phyloP scores from a whole-genome alignment of 148 eudicot species.

The Camellia japonica region DNA sequence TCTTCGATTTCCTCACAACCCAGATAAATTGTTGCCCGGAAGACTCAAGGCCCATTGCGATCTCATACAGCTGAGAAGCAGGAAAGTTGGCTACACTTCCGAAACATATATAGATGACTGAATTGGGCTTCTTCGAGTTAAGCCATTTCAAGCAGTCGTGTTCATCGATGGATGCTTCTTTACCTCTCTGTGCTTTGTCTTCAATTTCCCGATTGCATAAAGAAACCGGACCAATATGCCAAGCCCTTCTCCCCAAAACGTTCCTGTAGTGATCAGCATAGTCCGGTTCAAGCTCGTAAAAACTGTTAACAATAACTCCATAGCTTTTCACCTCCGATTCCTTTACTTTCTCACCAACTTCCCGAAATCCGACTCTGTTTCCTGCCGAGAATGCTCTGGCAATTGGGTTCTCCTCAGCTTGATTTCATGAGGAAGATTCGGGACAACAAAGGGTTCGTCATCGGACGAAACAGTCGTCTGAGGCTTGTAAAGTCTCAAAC shows the following conservation, averaged over 20 bases:
- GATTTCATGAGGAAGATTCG: constrained; percentile 37
- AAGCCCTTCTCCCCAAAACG: constrained; percentile 40
- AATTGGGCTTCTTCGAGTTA: constrained; percentile 41
- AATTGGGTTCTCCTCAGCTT: constrained; percentile 27
- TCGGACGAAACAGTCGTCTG: constrained; percentile 34
- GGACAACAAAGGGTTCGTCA: constrained; percentile 34
- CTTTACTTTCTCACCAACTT: background rate
- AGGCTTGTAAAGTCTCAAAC: constrained; percentile 29
- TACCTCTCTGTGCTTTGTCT: constrained; percentile 43
- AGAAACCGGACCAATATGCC: constrained; percentile 64
- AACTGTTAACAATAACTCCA: constrained; percentile 58
- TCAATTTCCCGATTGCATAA: constrained; percentile 23
- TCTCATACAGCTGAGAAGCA: constrained; percentile 36
- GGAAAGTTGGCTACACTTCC: constrained; percentile 34
- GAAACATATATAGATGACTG: constrained; percentile 54
- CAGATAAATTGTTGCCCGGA: constrained; percentile 50
- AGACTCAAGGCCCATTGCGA: constrained; percentile 53
- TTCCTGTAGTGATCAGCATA: constrained; percentile 44
- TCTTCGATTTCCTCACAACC: constrained; percentile 41
- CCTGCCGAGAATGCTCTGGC: background rate
- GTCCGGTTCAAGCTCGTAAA: constrained; percentile 62
- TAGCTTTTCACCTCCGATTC: constrained; percentile 39
- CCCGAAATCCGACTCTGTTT: background rate
- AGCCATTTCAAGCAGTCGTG: constrained; percentile 61
- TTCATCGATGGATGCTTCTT: constrained; percentile 32